A percentile compares a stretch with the other conserved stretches of the same genome.
Conservation (phyloP, 257 asterid genomes). For the Jacaranda copaia region DNA sequence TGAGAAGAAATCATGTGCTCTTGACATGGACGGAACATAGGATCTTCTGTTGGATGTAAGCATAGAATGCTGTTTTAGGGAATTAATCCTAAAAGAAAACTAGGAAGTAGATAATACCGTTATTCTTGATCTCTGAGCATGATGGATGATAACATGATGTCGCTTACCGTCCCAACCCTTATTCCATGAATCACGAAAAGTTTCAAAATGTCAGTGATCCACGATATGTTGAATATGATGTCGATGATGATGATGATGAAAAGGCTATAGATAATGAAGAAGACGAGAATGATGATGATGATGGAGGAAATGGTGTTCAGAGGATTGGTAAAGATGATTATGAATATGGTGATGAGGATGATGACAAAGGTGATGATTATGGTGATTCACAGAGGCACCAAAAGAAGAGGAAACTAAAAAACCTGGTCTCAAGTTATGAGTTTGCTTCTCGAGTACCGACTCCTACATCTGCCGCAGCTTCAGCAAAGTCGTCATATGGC, state of each 20-base stretch:
- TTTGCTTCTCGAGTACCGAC: conserved; percentile 86
- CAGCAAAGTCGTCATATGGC: conserved; percentile 59
- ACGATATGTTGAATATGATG: conserved; percentile 38
- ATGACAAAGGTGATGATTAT: conserved; percentile 35
- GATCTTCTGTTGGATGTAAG: conserved; percentile 25
- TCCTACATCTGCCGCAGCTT: conserved; percentile 43
- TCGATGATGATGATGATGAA: conserved; percentile 44
- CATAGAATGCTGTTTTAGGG: conserved; percentile 3
- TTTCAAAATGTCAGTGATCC: conserved; percentile 46
- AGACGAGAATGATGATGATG: conserved; percentile 58
- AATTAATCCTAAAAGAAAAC: not conserved
- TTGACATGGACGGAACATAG: not conserved
- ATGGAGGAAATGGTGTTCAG: conserved; percentile 48
- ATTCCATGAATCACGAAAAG: conserved; percentile 49
- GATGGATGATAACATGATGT: conserved; percentile 64
- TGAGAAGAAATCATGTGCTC: conserved; percentile 5
- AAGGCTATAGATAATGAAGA: conserved; percentile 41
- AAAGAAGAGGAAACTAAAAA: conserved; percentile 56
- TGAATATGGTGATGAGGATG: conserved; percentile 50
- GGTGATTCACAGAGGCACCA: conserved; percentile 52
- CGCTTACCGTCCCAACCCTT: conserved; percentile 47
- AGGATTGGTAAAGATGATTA: conserved; percentile 50
- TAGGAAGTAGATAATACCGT: conserved; percentile 2
- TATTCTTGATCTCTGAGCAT: conserved; percentile 29
- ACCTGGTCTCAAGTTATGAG: conserved; percentile 68